A percentile compares a stretch with the other conserved stretches of the same genome.
Conservation (phyloP, 2,329 filamentous ascomycete genomes). For the Fusarium gaditjirri region DNA sequence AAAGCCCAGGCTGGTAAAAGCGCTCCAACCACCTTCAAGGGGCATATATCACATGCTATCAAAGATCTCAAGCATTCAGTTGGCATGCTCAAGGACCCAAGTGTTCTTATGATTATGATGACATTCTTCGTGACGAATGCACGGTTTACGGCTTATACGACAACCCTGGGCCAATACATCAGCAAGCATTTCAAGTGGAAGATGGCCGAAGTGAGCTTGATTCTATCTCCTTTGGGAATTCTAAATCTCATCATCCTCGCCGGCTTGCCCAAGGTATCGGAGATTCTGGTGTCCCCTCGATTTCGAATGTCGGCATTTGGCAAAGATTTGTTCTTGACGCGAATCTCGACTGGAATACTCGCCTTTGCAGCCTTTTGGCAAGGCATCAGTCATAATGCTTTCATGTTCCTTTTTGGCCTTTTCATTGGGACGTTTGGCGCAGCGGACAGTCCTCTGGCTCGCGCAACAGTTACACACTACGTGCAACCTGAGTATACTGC, state of each 20-base stretch:
- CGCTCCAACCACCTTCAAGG: slow-evolving; percentile 37
- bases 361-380: slow-evolving; percentile 49
- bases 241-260: slow-evolving; percentile 52
- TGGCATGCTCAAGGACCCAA: slow-evolving; percentile 49
- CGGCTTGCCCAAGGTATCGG: slow-evolving; percentile 50
- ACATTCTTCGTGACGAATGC: slow-evolving; percentile 54
- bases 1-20: slow-evolving; percentile 12
- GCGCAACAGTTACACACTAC: slow-evolving; percentile 55
- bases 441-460: slow-evolving; percentile 51
- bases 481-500: slow-evolving; percentile 53
- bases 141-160: slow-evolving; percentile 49
- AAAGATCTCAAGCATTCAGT: slow-evolving; percentile 49
- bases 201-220: slow-evolving; percentile 54
- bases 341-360: slow-evolving; percentile 48
- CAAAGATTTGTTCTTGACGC: slow-evolving; percentile 53
- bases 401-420: slow-evolving; percentile 52
- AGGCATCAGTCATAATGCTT: slow-evolving; percentile 47
- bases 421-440: slow-evolving; percentile 53
- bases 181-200: slow-evolving; percentile 58
- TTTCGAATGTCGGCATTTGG: slow-evolving; percentile 49
- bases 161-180: slow-evolving; percentile 54
- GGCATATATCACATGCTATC: slow-evolving; percentile 46
- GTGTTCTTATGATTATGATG: slow-evolving; percentile 52
- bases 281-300: slow-evolving; percentile 47
- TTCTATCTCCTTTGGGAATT: slow-evolving; percentile 55